Evolutionary conservation across 768 basidiomycete species (phyloP), one percentile per base, ranked within the genome.

Genomic region (Amanita muscaria): DNA sequence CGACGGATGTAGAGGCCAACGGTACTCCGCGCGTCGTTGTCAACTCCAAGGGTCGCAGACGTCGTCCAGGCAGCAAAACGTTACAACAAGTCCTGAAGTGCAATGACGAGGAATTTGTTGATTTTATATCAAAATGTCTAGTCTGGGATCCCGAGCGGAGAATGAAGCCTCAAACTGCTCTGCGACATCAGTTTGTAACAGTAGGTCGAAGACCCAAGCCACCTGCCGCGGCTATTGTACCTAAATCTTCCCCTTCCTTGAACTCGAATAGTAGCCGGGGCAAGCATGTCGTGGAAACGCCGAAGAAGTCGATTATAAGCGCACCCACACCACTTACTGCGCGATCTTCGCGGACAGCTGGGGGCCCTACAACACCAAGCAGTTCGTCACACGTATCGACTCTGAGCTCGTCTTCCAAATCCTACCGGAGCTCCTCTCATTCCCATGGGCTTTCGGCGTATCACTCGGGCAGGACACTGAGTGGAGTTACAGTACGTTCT

Each of bases 61-160:
- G 96, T 48, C 76, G 91, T 54, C 92, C 96, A 12, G 91, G 88
- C 14, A 82, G 88, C 37, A 96, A 96, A 64, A 83, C 88, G 0
- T 74, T 99, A 42, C 76, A 82, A 12, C 84, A 90, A 56, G 91
- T 93, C 31, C 73, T 99, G 39, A 80, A 88, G 45, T 88, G 84
- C 57, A 88, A 92, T 47, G 96, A 98, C 58, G 90, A 94, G 47
- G 81, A 88, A 34, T 98, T 99, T 53, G 73, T 99, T 46, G 96
- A 99, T 65, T 99, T 99, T 61, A 85, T 98, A 51, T 74, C 88
- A 1, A 97, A 94, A 61, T 99, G 96, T 64, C 72, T 99, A n/a
- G 74, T 88, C 22, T 99, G 93, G 93, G 96, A 99, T 66, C 96
- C 96, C 7, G 94, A 98, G 55, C 78, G 88, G 40, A 78, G 96